Evolutionary conservation across 495 filamentous ascomycete genomes (phyloP).

Genomic region (Peziza echinospora): DNA sequence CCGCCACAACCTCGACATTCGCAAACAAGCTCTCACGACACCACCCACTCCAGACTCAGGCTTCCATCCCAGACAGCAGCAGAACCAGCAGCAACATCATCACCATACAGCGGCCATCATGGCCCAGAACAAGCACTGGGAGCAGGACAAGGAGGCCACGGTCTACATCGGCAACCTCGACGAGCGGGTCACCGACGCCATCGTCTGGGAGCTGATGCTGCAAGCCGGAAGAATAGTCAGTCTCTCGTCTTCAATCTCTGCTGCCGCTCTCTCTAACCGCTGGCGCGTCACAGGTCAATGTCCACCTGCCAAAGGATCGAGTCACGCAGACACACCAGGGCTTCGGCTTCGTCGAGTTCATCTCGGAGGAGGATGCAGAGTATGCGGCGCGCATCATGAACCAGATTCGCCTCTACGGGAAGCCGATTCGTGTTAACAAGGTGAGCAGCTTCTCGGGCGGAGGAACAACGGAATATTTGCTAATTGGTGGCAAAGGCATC

Average conservation of each 20-base stretch:
- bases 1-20: no score
- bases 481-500: conserved; percentile 29
- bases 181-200: conserved; percentile 72
- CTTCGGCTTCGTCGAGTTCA: conserved; percentile 97
- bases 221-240: conserved; percentile 66
- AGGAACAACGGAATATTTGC: neutral
- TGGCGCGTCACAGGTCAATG: conserved; percentile 53
- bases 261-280: no score
- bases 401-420: conserved; percentile 75
- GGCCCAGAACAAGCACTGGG: conserved; percentile 32
- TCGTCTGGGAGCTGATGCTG: conserved; percentile 94
- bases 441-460: conserved; percentile 14
- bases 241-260: neutral
- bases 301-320: conserved; percentile 92
- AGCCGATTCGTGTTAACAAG: conserved; percentile 94
- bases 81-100: neutral
- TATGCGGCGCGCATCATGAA: conserved; percentile 97
- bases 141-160: conserved; percentile 96
- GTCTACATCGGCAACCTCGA: conserved; percentile 97
- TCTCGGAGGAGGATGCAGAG: conserved; percentile 85
- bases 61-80: neutral
- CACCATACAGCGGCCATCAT: no score
- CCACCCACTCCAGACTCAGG: neutral
- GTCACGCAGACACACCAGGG: conserved; percentile 93
- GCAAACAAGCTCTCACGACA: no score